Percentiles rank a stretch among this genome's conserved stretches.
phyloP scores from a whole-genome alignment of 2,329 filamentous ascomycete genomes.

The Cercospora sp. region DNA sequence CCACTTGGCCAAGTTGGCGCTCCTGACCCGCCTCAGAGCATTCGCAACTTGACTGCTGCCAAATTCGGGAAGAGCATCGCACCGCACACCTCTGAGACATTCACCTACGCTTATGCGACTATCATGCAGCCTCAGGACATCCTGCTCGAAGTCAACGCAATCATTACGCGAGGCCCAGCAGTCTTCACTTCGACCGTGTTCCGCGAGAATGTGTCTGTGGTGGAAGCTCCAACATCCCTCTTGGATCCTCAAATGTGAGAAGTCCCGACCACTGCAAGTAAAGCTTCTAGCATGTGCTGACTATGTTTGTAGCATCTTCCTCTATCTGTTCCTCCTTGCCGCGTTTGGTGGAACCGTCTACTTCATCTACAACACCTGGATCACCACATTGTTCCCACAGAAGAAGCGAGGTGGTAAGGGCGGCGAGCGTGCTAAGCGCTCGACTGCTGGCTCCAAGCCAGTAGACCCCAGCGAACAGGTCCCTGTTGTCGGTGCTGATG shows the following conservation, averaged over 20 bases:
- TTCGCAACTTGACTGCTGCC: constrained; percentile 82
- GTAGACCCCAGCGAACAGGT: constrained; percentile 59
- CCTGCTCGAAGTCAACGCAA: constrained; percentile 71
- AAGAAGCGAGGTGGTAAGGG: constrained; percentile 60
- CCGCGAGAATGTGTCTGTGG: constrained; percentile 79
- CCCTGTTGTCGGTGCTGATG: constrained; percentile 68
- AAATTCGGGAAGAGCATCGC: constrained; percentile 73
- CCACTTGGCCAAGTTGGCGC: constrained; percentile 53
- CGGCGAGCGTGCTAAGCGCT: constrained; percentile 65
- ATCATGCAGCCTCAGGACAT: constrained; percentile 94
- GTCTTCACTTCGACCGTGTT: constrained; percentile 77
- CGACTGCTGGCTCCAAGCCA: constrained; percentile 66
- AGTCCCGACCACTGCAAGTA: neutral
- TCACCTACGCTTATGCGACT: constrained; percentile 81
- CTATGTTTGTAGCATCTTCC: constrained; percentile 73
- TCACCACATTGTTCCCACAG: constrained; percentile 93
- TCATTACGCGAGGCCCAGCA: constrained; percentile 68
- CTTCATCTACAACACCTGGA: constrained; percentile 98
- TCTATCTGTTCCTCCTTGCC: constrained; percentile 85
- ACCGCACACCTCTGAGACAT: constrained; percentile 70
- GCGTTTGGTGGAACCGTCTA: constrained; percentile 79
- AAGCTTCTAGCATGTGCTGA: constrained; percentile 5
- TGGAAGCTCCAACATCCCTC: constrained; percentile 87
- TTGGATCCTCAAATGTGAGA: constrained; percentile 94
- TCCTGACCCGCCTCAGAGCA: constrained; percentile 55